Percentiles rank a stretch among this genome's conserved stretches.
Evolutionary conservation across 2,329 filamentous ascomycete species (phyloP).

Genomic region (Zasmidium angulare): DNA sequence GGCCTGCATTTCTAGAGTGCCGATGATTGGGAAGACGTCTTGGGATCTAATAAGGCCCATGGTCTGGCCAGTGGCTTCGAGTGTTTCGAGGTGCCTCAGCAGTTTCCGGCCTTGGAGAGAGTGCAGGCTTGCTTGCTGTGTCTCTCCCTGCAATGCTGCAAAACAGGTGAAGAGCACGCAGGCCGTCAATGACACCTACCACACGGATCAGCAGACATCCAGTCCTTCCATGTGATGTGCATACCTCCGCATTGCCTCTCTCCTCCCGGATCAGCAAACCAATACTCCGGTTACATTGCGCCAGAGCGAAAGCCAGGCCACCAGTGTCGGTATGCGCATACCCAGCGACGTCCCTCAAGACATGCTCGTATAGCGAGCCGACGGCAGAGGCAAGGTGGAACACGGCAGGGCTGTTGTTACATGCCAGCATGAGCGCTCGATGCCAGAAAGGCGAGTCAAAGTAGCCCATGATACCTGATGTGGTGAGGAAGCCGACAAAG

Average conservation of each 20-base stretch:
- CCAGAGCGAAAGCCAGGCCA: background rate
- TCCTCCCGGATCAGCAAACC: background rate
- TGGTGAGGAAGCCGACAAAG: background rate
- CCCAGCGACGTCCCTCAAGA: background rate
- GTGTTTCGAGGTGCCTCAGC: background rate
- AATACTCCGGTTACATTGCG: background rate
- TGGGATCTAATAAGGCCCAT: background rate
- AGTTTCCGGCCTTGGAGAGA: background rate
- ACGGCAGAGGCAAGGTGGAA: background rate
- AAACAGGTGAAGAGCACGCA: constrained; percentile 2
- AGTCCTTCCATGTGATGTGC: too few relatives aligned
- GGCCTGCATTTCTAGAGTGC: background rate
- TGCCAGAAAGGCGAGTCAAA: background rate
- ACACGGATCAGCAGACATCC: too few relatives aligned
- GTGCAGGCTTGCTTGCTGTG: background rate
- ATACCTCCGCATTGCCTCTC: background rate
- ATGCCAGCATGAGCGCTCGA: background rate
- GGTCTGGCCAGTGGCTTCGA: background rate
- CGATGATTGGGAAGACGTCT: background rate
- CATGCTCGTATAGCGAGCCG: background rate
- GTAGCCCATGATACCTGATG: background rate
- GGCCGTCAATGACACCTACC: background rate
- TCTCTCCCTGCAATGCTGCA: background rate
- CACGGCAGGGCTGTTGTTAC: background rate
- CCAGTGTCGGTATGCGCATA: background rate